Base-by-base conservation (phyloP, 192 early-diverging fungal genomes). In the Umbelopsis vinacea region DNA sequence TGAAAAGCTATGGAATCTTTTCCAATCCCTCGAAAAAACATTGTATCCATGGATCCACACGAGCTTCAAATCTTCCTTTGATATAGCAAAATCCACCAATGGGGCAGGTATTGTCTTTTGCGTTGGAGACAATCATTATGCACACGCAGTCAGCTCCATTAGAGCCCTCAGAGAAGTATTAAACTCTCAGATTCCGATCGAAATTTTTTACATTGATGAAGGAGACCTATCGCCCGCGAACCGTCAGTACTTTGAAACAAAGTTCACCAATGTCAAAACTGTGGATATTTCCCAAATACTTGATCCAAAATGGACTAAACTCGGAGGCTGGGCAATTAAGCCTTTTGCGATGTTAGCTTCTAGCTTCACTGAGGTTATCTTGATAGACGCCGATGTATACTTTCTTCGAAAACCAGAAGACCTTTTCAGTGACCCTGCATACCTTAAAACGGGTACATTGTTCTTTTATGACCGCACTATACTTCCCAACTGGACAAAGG, bases 371-470 rank as follows among this genome's bases (percentile, higher is more conserved):
- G 81, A 91, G 29, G 82, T 83, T 12, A 88, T 93, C 55, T 72
- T 93, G 67, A 79, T 92, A 53, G 92, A 93, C 76, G 83, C 92
- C 5, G 91, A 92, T 74, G 90, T 87, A 1, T 74, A 87, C 35
- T 89, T 91, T 53, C 66, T 93, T 35, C 82, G 87, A 71, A 74
- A 82, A 71, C 92, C 92, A 0, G 83, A 75, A 24, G 71, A 71
- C 2, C 45, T 90, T 17, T 88, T 90, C 69, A 50, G 74, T 9
- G 80, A 90, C 72, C 71, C 67, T 14, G 79, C 73, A 29, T 83
- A 86, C 60, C 33, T 73, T 72, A 66, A 76, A 17, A 87, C 85
- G 0, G 84, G 87, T 14, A 74, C 87, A 23, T 66, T 92, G 14
- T 91, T 85, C 71, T 92, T 89, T 71, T 82, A 82, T 29, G 91